Evolutionary conservation across 306 rosid species (phyloP).

Genomic region (Adenanthera pavonina): DNA sequence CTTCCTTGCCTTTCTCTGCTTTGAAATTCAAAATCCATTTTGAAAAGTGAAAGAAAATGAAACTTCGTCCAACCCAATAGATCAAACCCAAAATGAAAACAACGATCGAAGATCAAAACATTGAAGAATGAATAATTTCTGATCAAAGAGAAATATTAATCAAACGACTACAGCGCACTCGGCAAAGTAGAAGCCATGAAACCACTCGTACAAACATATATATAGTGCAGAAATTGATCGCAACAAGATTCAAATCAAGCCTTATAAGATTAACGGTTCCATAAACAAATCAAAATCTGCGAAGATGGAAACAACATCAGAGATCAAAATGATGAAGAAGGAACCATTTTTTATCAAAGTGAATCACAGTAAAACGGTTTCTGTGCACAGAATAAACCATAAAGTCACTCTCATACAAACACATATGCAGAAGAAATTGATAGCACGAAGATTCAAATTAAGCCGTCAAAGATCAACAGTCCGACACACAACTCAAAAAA

Average conservation of each 20-base stretch:
- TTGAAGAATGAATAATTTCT: not conserved
- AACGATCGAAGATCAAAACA: slow-evolving; percentile 3
- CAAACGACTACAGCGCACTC: not conserved
- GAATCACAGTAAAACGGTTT: not conserved
- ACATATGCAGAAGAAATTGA: not conserved
- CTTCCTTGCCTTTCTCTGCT: not conserved
- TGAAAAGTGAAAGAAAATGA: not conserved
- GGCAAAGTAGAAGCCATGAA: not conserved
- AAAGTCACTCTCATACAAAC: not conserved
- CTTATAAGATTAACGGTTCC: not conserved
- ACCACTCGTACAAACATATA: not conserved
- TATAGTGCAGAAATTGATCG: not conserved
- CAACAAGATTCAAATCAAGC: slow-evolving; percentile 2
- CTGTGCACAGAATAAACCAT: slow-evolving; percentile 1
- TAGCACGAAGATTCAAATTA: not conserved
- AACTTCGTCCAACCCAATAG: not conserved
- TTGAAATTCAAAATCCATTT: not conserved
- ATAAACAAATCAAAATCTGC: not conserved
- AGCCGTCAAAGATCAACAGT: slow-evolving; percentile 14
- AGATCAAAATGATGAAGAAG: not conserved
- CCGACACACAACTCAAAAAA: not conserved
- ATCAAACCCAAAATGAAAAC: not conserved
- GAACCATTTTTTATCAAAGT: slow-evolving; percentile 13
- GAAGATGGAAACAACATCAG: slow-evolving; percentile 9
- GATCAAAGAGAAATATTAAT: slow-evolving; percentile 6